Evolutionary conservation across 306 rosid genomes (phyloP), one percentile per base, ranked within the genome.

Genomic region (Glycine soja): DNA sequence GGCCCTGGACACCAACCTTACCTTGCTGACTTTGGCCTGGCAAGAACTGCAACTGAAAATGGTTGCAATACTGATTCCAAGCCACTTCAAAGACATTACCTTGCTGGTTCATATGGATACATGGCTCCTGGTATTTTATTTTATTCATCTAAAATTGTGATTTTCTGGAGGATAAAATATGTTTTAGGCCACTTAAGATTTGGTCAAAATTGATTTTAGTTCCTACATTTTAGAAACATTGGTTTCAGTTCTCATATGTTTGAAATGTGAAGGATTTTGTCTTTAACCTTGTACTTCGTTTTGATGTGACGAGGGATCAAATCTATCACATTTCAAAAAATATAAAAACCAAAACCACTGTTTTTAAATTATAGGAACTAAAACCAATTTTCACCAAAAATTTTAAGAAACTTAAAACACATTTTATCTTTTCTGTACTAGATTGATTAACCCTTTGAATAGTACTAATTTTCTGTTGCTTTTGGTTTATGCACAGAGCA

Each of bases 21-120:
- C 84, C 97, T 96, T 11, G 99, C 99, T 42, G 99, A 96, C 79
- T 96, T 96, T 64, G 98, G 99, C 4, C 67, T 96, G 13, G 98
- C 99, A 46, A 86, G 93, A 76, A 81, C 83, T 52, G 90, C 84
- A 10, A 18, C 50, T 18, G 68, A 67, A 52, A 82, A 54, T 50
- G 80, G 64, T 24, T 92, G 51, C 24, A 79, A 3, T 46, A 75
- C 67, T 6, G 10, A 65, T 67, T 80, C 89, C 36, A 88, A 67
- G 72, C 88, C 87, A 61, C 19, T 76, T 63, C 93, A 85, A 36
- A 90, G 86, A 84, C 92, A 96, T 74, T 91, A 89, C 56, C 85
- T 96, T 74, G 99, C 97, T 56, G 99, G 99, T 82, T 96, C 99
- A 63, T 96, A 93, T 66, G 99, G 99, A 83, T 96, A 96, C 91